phyloP scores from a whole-genome alignment of 768 basidiomycete genomes.

The Lactarius akahatsu region DNA sequence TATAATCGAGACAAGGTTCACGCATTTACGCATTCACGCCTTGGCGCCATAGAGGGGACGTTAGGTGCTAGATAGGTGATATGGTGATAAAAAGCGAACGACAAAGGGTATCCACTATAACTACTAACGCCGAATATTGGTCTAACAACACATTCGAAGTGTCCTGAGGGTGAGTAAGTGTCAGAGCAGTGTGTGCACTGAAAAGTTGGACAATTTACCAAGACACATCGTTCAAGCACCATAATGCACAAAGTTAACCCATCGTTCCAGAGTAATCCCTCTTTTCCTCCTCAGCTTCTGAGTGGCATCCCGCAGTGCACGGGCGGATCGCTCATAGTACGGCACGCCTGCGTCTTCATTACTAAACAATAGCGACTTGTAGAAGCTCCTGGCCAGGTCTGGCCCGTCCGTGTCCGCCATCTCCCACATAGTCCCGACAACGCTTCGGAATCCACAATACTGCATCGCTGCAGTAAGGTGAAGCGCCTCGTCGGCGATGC shows the following conservation, averaged over 20 bases:
- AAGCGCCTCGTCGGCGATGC: slow-evolving; percentile 15
- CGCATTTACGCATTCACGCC: too few relatives aligned
- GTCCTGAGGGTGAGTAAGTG: neutral
- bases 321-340: neutral
- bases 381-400: slow-evolving; percentile 11
- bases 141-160: neutral
- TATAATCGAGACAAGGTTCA: too few relatives aligned
- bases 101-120: too few relatives aligned
- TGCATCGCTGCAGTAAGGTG: slow-evolving; percentile 23
- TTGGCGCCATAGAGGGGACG: neutral
- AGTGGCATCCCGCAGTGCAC: neutral
- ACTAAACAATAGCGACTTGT: slow-evolving; percentile 2
- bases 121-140: too few relatives aligned
- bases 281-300: slow-evolving; percentile 7
- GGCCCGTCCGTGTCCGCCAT: slow-evolving; percentile 20
- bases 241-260: slow-evolving; percentile 21
- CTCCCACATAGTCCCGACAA: slow-evolving; percentile 25
- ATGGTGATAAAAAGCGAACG: too few relatives aligned
- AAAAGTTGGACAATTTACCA: neutral
- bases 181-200: neutral
- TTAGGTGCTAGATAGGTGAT: too few relatives aligned
- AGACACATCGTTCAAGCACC: neutral
- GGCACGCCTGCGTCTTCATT: too few relatives aligned
- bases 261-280: neutral
- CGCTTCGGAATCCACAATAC: slow-evolving; percentile 20